A percentile compares a stretch with the other conserved stretches of the same genome.
Evolutionary conservation across 2,329 filamentous ascomycete species (phyloP).

Genomic region (Bretziella fagacearum): DNA sequence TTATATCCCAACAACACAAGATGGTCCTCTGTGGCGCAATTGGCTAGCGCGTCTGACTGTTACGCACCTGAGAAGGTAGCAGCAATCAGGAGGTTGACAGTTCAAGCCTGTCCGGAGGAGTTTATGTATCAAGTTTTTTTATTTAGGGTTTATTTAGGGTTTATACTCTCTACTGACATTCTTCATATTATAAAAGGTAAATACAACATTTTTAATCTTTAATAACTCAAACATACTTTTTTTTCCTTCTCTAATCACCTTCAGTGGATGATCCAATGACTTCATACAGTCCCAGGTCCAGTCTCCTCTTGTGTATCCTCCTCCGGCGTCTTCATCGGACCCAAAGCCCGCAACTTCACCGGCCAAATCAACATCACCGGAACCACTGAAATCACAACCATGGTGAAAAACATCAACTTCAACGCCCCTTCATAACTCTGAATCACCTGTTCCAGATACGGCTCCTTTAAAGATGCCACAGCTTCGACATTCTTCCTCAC

Average conservation of each 20-base stretch:
- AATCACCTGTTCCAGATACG: conserved; percentile 38
- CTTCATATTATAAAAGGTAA: too few species aligned
- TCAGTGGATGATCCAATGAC: too few species aligned
- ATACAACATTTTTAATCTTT: too few species aligned
- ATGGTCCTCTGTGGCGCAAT: conserved; percentile 26
- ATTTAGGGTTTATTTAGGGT: too few species aligned
- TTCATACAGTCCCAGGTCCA: background rate
- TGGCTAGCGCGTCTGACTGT: conserved; percentile 46
- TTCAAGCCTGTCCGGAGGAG: conserved; percentile 16
- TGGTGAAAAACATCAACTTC: conserved; percentile 29
- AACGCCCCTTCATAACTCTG: conserved; percentile 36
- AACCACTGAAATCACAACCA: conserved; percentile 30
- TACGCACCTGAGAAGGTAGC: conserved; percentile 20
- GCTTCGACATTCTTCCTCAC: conserved; percentile 40
- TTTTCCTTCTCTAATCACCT: too few species aligned
- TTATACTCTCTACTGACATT: too few species aligned
- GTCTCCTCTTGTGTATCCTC: background rate
- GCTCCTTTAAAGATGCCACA: conserved; percentile 27
- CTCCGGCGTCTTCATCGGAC: background rate
- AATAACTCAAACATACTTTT: too few species aligned
- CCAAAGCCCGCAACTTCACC: conserved; percentile 37
- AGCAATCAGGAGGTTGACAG: conserved; percentile 16
- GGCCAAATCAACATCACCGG: conserved; percentile 32
- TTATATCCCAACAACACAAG: background rate
- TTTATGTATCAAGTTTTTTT: background rate